Evolutionary conservation across 2,329 filamentous ascomycete genomes (phyloP), one percentile per base, ranked within the genome.

Genomic region (Apiospora phragmitis): DNA sequence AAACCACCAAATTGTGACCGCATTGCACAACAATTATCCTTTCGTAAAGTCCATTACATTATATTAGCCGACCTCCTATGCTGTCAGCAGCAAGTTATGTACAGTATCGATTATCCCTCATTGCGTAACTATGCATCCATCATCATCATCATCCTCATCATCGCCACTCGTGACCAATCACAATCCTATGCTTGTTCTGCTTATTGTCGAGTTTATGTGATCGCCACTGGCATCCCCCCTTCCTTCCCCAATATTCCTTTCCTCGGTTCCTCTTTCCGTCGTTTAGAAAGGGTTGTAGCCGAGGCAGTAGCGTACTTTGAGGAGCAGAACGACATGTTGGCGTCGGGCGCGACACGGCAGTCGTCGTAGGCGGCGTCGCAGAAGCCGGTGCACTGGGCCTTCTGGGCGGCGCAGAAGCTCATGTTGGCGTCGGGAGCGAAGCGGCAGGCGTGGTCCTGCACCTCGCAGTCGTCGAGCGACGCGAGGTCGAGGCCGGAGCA

Each of bases 351-450:
- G 14, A 55, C 49, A 24, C 49, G 49, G 49, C 49, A 51, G 11
- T 29, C 49, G 24, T 29, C 49, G 49, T 51, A 51, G 24, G 49
- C 49, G 49, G 49, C 24, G 24, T 51, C 49, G 49, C 49, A 51
- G 62, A 66, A 66, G 62, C 62, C 62, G 62, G 11, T 16, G 62
- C 62, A 66, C 16, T 26, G 38, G 29, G 62, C 62, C 62, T 66
- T 66, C n/a, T 41, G 11, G 21, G 62, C 7, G 4, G 26, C 26
- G 16, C 55, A 62, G 55, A 62, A 62, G 32, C 18, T n/a, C 55
- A 35, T 62, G 55, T 62, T 62, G 32, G 55, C 55, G 9, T 62
- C 55, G 55, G 55, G 55, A 8, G 55, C 55, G 21, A 38, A 7
- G 16, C 18, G 29, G 51, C 51, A 67, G 16, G 42, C n/a, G 26